Base-by-base conservation (phyloP, 345 rosid species). In the Hypericum androsaemum region DNA sequence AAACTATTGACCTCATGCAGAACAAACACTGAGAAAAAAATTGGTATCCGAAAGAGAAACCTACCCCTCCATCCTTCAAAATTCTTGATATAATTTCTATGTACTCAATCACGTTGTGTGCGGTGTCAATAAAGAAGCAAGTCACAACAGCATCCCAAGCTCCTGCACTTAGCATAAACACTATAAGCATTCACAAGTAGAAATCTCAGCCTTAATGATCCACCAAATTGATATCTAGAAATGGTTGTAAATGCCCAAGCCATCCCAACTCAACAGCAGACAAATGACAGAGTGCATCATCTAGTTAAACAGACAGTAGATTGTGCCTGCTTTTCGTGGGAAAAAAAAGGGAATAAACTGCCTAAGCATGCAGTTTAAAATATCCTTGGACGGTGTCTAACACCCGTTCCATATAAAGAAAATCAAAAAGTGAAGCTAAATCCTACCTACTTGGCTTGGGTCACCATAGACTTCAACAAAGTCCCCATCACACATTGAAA, bases 401-500 rank as follows among this genome's bases (percentile, higher is more conserved):
- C n/a, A n/a, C n/a, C 32, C 50, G 9, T 46, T 14, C 42, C 50
- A 38, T 13, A 41, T 59, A 36, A 43, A 8, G 22, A 61, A 46
- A 54, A 14, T 52, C 47, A 28, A 43, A 8, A 39, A 43, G 32
- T 43, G 13, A 47, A 43, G 50, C 32, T 22, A 4, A 47, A 58
- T 58, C 73, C 36, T 83, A 92, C 98, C 97, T 67, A 57, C 71
- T 66, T 92, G 98, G 74, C 77, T 64, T 40, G 90, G 52, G 56
- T 92, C 98, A 47, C 61, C 70, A 64, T 92, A 92, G 37, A 92
- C 98, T 70, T 92, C 98, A 71, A 92, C 80, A 75, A 92, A 88
- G 74, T 92, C 98, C 35, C 97, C 98, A 49, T 97, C 98, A 41
- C 98, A 92, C 95, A 92, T 92, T 38, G 98, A 88, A 72, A 92